These are phyloP conservation scores for Carex arenaria DNA, from an alignment of 202 grass and related monocot genomes.

Conservation along the genomic window DNA sequence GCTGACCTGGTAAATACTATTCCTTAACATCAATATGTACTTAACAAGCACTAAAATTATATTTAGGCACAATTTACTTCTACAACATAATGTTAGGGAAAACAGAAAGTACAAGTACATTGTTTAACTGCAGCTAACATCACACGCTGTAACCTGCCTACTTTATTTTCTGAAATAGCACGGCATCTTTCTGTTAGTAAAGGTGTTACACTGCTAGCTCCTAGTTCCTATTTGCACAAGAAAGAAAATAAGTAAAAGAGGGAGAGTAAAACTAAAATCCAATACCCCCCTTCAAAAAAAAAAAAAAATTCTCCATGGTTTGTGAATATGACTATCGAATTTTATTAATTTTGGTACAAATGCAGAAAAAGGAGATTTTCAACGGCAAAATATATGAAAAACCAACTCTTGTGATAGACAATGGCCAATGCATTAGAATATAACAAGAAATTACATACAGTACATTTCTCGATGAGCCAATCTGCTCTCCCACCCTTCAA, in stretches of 20 bases:
- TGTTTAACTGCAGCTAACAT: constrained; percentile 90
- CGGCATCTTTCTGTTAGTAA: constrained; percentile 70
- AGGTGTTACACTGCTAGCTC: constrained; percentile 86
- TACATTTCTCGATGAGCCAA: constrained; percentile 99
- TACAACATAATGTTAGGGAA: background rate
- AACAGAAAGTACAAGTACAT: constrained; percentile 39
- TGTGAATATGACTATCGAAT: background rate
- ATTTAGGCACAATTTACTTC: background rate
- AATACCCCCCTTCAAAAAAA: background rate
- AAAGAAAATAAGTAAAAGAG: background rate
- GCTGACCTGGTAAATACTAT: constrained; percentile 62
- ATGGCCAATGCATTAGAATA: constrained; percentile 20
- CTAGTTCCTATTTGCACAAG: constrained; percentile 64
- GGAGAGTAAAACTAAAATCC: background rate
- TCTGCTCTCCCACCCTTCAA: constrained; percentile 84
- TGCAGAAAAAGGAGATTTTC: background rate
- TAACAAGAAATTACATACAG: constrained; percentile 62
- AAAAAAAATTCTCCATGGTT: background rate
- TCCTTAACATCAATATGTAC: constrained; percentile 13
- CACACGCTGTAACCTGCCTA: constrained; percentile 81
- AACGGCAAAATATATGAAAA: background rate
- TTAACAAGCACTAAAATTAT: background rate
- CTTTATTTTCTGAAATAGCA: constrained; percentile 76
- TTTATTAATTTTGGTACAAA: background rate
- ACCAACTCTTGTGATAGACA: background rate